Base-by-base conservation (phyloP, 768 basidiomycete species). In the Lyophyllum atratum region DNA sequence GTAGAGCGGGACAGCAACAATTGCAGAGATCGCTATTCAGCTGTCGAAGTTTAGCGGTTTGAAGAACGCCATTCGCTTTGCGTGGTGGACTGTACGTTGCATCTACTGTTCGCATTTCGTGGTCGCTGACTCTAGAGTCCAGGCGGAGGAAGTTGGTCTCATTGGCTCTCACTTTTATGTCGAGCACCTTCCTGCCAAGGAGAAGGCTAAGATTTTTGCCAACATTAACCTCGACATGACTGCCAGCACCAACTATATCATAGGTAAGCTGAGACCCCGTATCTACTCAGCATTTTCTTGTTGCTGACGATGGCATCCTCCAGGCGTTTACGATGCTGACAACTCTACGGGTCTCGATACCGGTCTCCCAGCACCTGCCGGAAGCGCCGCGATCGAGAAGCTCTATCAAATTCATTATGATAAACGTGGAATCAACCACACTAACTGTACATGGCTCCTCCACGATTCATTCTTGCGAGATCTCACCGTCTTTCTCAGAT, bases 211-310 rank as follows among this genome's bases (percentile, higher is more conserved):
- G 49, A 68, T 71, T 25, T 69, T 68, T n/a, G 66, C 71, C 19
- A 70, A 73, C 57, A 69, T 71, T 60, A 71, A 73, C 64, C 68
- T 73, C 52, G 72, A 73, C 56, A 73, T 73, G 72, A 66, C 69
- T 29, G 72, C 72, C n/a, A 70, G 70, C 11, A 66, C 70, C 39
- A 72, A 72, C 54, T 66, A 61, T 31, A 57, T 61, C 25, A 57
- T 57, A n/a, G 55, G 54, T 53, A 17, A 49, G 52, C 22, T 15
- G 7, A 19, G 26, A 46, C 15, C 39, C 12, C 12, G 17, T 24
- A 49, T 29, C 17, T 33, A 19, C 10, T 17, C 24, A 29, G 11
- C 21, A 9, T 28, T 24, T 43, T 50, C 39, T 22, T 49, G n/a
- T n/a, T n/a, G n/a, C n/a, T n/a, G 24, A 44, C 43, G 29, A 37